phyloP scores from a whole-genome alignment of 164 flowering plant genomes.

The Vitis riparia region DNA sequence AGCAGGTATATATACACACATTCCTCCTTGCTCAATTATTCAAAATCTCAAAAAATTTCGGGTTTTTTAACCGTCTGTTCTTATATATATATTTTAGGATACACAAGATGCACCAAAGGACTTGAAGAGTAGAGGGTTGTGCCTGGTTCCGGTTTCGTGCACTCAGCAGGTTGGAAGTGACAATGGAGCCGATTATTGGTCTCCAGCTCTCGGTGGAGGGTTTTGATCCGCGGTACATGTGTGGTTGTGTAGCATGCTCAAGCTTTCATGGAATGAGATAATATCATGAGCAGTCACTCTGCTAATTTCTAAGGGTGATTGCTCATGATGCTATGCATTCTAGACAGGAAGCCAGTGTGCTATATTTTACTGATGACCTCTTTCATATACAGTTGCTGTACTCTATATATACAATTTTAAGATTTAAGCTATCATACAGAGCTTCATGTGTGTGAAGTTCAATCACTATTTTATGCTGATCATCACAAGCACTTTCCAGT shows the following conservation, averaged over 20 bases:
- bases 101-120: slow-evolving; percentile 35
- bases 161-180: slow-evolving; percentile 47
- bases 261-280: slow-evolving; percentile 35
- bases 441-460: too few species aligned
- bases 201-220: slow-evolving; percentile 44
- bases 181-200: slow-evolving; percentile 60
- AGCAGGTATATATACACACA: slow-evolving; percentile 15
- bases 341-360: not conserved
- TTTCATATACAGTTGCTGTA: too few species aligned
- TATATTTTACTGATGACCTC: too few species aligned
- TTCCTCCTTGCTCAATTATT: too few species aligned
- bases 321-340: slow-evolving; percentile 82
- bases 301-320: slow-evolving; percentile 68
- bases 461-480: too few species aligned
- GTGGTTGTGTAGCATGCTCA: not conserved
- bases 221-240: slow-evolving; percentile 26
- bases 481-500: too few species aligned
- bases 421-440: too few species aligned
- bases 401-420: too few species aligned
- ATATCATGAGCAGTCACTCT: slow-evolving; percentile 90
- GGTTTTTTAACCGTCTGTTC: not conserved
- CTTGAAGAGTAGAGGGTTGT: slow-evolving; percentile 56
- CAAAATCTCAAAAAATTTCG: too few species aligned
- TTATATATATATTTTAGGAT: slow-evolving; percentile 22
- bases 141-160: slow-evolving; percentile 54